Base-by-base conservation (phyloP, 176 grass and related monocot genomes). In the Aegilops bicornis region DNA sequence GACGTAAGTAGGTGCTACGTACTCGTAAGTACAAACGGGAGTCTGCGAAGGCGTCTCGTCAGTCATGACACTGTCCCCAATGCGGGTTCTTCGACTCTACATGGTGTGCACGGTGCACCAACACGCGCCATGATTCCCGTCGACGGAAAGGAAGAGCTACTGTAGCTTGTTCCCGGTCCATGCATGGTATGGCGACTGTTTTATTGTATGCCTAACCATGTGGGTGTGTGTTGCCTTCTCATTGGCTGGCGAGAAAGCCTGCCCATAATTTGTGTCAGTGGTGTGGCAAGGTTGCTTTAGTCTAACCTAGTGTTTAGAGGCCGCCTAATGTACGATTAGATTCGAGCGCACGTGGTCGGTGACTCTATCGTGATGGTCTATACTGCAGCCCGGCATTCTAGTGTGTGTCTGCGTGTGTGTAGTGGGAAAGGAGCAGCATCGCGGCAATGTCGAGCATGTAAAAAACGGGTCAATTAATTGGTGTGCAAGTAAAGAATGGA, bases 401-500 rank as follows among this genome's bases (percentile, higher is more conserved):
- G 39, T 40, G 39, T 42, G 40, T 42, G 14, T 50, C 5, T 35
- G 14, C 4, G 15, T 6, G 14, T 17, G 1, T 17, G 48, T 0
- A 16, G 16, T 7, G 16, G 48, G 5, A 2, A 52, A 52, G 48
- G 48, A 52, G 5, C 17, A 8, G 19, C 19, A 22, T 58, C 54
- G 33, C 32, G 6, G 33, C 82, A 85, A 11, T 42, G 25, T 24
- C 47, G 12, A 29, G 22, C 30, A 11, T 19, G 30, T 33, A 22
- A 56, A 68, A 36, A 69, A 35, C 3, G 9, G 32, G 19, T 47
- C 43, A 14, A 17, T 67, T 67, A 20, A 33, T 42, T 75, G 68
- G 43, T 59, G 58, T 80, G 76, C 68, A 85, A 80, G 59, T 29
- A 80, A 85, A 80, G 76, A 47, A 89, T 30, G 40, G 54, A 73